Base-by-base conservation (phyloP, 768 basidiomycete genomes). In the Mycena venus region DNA sequence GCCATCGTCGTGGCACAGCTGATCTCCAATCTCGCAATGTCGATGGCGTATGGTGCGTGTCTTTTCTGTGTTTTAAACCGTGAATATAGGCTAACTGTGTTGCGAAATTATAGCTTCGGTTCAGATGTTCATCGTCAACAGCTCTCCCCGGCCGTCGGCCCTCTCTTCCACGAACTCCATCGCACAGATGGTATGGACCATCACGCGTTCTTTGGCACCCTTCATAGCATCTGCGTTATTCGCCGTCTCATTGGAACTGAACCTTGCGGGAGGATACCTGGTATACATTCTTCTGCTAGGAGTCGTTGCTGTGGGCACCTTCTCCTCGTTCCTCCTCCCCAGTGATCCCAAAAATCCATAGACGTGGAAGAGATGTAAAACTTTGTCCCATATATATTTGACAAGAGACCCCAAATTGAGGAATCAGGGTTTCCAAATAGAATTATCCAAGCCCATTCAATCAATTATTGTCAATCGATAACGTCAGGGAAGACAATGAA, bases 111-210 rank as follows among this genome's bases (percentile, higher is more conserved):
- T 31, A 77, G 90, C 1, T 83, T 89, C 60, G 85, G 87, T 83
- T 79, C 91, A 84, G 78, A 85, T 83, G 79, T 84, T 78, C 78
- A 86, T 82, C 71, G 90, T 80, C 81, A 88, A 77, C 84, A 88
- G 76, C 80, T 85, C 79, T 76, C 91, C 79, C 76, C 80, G 78
- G 27, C 81, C 83, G 1, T 79, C 83, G 0, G 79, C 88, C 12
- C 82, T 93, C 12, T 91, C 89, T 1, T 85, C 89, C 4, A 85
- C 86, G 17, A 91, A 90, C 72, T 90, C 91, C 3, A 72, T 91
- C 40, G 90, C 86, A 6, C 91, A 93, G 79, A 89, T 90, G 78
- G 79, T 87, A 7, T 84, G 85, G 3, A 89, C 88, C 0, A 80
- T 85, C 5, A 83, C 88, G 75, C 85, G 91, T 34, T 84, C 90